A percentile compares a stretch with the other conserved stretches of the same genome.
Conservation (phyloP, 2,329 filamentous ascomycete species). For the Plectosphaerella plurivora region DNA sequence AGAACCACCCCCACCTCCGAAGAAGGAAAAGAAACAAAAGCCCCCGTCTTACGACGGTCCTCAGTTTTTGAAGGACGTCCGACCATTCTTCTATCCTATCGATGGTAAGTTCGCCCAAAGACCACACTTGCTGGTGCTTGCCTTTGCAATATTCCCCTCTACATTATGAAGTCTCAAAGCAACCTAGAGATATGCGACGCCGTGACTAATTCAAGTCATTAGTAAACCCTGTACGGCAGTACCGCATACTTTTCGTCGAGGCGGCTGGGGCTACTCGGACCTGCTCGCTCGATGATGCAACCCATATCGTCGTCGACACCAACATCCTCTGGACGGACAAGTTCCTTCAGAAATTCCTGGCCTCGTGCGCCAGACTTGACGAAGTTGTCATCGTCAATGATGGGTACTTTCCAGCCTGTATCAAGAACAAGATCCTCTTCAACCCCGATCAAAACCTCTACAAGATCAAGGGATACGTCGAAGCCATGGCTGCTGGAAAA, state of each 20-base stretch:
- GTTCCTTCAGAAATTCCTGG: background rate
- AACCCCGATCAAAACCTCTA: constrained; percentile 58
- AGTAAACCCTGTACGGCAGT: constrained; percentile 19
- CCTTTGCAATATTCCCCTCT: constrained; percentile 30
- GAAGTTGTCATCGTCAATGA: background rate
- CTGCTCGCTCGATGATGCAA: constrained; percentile 65
- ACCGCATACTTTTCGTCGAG: constrained; percentile 69
- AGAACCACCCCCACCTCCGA: constrained; percentile 6
- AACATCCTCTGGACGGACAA: constrained; percentile 48
- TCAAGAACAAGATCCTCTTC: constrained; percentile 52
- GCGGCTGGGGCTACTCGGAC: constrained; percentile 72
- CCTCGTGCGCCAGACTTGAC: no score
- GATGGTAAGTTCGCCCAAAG: constrained; percentile 67
- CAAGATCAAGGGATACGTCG: constrained; percentile 45
- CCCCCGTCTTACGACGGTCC: constrained; percentile 6
- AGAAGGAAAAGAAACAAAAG: constrained; percentile 33
- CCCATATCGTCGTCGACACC: constrained; percentile 77
- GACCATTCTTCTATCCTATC: constrained; percentile 77
- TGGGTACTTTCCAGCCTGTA: constrained; percentile 45
- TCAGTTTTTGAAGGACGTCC: constrained; percentile 58
- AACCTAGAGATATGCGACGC: no score
- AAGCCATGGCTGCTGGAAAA: background rate
- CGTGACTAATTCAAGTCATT: no score
- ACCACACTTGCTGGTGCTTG: constrained; percentile 61
- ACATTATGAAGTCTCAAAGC: no score